These are phyloP conservation scores for Magnolia sinica DNA, from an alignment of 164 flowering plant genomes.

Conservation along the genomic window DNA sequence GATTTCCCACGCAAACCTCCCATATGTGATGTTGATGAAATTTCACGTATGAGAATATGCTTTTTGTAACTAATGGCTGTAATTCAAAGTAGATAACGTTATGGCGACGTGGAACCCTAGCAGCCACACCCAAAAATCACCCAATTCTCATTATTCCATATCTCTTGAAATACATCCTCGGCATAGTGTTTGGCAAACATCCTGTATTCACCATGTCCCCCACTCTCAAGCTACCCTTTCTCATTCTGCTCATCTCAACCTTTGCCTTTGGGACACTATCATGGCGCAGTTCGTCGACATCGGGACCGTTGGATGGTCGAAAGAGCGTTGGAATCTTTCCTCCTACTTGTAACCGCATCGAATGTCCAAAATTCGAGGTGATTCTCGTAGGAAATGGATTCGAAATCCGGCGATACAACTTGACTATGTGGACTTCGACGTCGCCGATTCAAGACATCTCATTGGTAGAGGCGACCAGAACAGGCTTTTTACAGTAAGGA, in stretches of 20 bases:
- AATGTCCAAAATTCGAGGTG: conserved; percentile 67
- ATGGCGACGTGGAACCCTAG: background rate
- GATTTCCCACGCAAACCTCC: no score
- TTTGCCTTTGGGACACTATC: background rate
- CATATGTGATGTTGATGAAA: background rate
- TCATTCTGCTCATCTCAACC: conserved; percentile 6
- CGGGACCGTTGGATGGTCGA: background rate
- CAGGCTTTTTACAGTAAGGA: conserved; percentile 66
- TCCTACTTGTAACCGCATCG: conserved; percentile 68
- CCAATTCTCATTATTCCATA: background rate
- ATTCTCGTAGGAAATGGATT: conserved; percentile 52
- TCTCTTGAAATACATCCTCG: background rate
- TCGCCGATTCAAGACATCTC: conserved; percentile 72
- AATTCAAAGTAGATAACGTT: background rate
- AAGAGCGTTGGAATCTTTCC: conserved; percentile 22
- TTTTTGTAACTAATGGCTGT: background rate
- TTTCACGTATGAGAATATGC: background rate
- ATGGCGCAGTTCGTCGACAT: background rate
- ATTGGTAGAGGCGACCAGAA: conserved; percentile 57
- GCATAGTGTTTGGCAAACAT: background rate
- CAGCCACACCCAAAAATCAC: background rate
- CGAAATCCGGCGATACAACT: conserved; percentile 73
- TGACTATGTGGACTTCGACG: conserved; percentile 66
- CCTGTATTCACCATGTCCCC: conserved; percentile 9
- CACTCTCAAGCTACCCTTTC: conserved; percentile 9